Conservation (phyloP, 2,329 filamentous ascomycete genomes). For the Trichoderma simmonsii region DNA sequence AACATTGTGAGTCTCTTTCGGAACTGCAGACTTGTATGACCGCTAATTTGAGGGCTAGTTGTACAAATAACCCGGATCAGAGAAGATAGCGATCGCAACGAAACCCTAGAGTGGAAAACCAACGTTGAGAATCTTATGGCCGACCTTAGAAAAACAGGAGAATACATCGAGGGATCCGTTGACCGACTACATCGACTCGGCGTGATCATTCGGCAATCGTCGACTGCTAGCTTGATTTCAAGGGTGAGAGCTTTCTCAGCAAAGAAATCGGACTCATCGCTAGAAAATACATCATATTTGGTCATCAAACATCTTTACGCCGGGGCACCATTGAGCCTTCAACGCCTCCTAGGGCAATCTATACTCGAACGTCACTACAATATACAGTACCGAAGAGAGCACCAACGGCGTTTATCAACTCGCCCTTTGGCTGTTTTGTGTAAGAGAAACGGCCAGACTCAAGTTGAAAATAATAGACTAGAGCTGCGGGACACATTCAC, state of each 20-base stretch:
- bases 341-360: not conserved
- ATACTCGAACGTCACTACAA: not conserved
- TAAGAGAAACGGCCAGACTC: not conserved
- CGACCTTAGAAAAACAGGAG: not conserved
- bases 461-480: not conserved
- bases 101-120: too few species aligned
- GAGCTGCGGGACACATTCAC: not conserved
- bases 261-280: not conserved
- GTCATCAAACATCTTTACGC: not conserved
- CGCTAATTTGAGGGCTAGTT: too few species aligned
- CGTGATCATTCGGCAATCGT: too few species aligned
- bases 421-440: not conserved
- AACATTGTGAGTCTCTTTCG: not conserved
- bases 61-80: too few species aligned
- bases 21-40: not conserved
- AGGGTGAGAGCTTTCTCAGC: not conserved
- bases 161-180: too few species aligned
- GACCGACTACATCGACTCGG: too few species aligned
- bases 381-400: not conserved
- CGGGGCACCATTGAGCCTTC: not conserved
- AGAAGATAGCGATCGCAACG: too few species aligned
- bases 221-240: too few species aligned
- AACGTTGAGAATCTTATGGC: too few species aligned
- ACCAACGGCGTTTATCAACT: not conserved
- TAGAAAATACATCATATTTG: not conserved